Evolutionary conservation across 2,329 filamentous ascomycete genomes (phyloP).

Genomic region (Pseudogymnoascus sp.): DNA sequence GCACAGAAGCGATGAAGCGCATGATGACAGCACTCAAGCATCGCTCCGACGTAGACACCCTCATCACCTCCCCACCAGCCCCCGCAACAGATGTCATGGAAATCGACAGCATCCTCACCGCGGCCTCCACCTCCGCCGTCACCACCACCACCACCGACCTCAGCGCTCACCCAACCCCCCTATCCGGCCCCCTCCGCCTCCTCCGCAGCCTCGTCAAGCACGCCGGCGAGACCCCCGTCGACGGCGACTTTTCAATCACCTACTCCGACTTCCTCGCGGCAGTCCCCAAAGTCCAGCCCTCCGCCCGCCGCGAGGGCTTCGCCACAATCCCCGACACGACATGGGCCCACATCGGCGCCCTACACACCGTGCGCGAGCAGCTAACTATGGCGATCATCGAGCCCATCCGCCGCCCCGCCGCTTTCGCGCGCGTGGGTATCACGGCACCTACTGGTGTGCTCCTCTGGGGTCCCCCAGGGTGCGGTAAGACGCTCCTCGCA

Average conservation of each 20-base stretch:
- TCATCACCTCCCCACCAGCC: not conserved
- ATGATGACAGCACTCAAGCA: conserved; percentile 29
- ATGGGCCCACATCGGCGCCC: conserved; percentile 85
- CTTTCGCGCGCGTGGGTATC: conserved; percentile 70
- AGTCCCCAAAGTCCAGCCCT: conserved; percentile 67
- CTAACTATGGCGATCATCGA: conserved; percentile 81
- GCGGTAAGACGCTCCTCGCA: conserved; percentile 90
- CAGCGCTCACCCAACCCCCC: conserved; percentile 9
- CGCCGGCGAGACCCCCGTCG: conserved; percentile 41
- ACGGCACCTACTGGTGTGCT: conserved; percentile 77
- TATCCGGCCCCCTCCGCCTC: conserved; percentile 31
- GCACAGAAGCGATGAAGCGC: conserved; percentile 31
- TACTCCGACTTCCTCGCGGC: conserved; percentile 67
- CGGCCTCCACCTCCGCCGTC: not conserved
- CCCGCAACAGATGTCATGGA: conserved; percentile 24
- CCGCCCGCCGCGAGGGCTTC: conserved; percentile 87
- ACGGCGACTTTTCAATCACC: conserved; percentile 49
- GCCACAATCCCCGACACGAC: conserved; percentile 88
- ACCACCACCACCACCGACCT: conserved; percentile 20
- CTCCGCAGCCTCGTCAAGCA: conserved; percentile 46
- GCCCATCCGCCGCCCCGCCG: conserved; percentile 73
- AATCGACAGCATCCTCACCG: conserved; percentile 21
- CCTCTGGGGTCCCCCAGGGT: conserved; percentile 93
- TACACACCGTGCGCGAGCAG: conserved; percentile 69
- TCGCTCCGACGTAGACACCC: conserved; percentile 16